phyloP scores from a whole-genome alignment of 2,329 filamentous ascomycete species.

The Claviceps citrina region DNA sequence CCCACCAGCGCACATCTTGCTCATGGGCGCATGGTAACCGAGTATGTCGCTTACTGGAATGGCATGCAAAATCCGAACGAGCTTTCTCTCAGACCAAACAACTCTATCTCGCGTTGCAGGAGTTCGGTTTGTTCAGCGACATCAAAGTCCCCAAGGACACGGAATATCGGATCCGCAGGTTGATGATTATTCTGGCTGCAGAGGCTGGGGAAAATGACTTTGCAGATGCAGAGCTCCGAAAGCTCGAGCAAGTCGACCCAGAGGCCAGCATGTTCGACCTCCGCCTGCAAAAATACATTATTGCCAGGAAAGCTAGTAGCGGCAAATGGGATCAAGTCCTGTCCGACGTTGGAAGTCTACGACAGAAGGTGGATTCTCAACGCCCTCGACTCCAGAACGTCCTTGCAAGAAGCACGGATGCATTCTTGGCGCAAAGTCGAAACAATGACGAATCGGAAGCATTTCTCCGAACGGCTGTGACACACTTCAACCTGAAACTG shows the following conservation, averaged over 20 bases:
- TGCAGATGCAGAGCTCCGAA: slow-evolving; percentile 12
- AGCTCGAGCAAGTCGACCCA: slow-evolving; percentile 10
- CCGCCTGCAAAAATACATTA: slow-evolving; percentile 14
- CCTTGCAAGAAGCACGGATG: slow-evolving; percentile 20
- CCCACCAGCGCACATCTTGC: slow-evolving; percentile 1
- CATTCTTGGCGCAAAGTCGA: slow-evolving; percentile 13
- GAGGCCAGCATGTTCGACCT: slow-evolving; percentile 12
- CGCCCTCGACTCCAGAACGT: slow-evolving; percentile 13
- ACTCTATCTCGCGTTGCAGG: slow-evolving; percentile 15
- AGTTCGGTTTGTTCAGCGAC: slow-evolving; percentile 14
- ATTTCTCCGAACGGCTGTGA: slow-evolving; percentile 15
- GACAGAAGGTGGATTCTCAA: slow-evolving; percentile 6
- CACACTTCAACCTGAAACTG: slow-evolving; percentile 13
- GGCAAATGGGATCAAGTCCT: slow-evolving; percentile 15
- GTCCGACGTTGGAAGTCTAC: slow-evolving; percentile 11
- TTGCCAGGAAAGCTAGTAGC: slow-evolving; percentile 14
- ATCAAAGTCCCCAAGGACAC: slow-evolving; percentile 8
- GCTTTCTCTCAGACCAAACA: slow-evolving; percentile 10
- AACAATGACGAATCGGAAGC: slow-evolving; percentile 14
- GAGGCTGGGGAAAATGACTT: slow-evolving; percentile 15
- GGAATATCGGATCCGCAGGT: slow-evolving; percentile 16
- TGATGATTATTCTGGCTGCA: slow-evolving; percentile 14
- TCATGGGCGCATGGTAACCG: slow-evolving; percentile 9
- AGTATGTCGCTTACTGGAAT: slow-evolving; percentile 7
- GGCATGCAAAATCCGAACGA: neutral